Conservation (phyloP, 1,284 basidiomycete species). For the Pyrrhoderma noxium region DNA sequence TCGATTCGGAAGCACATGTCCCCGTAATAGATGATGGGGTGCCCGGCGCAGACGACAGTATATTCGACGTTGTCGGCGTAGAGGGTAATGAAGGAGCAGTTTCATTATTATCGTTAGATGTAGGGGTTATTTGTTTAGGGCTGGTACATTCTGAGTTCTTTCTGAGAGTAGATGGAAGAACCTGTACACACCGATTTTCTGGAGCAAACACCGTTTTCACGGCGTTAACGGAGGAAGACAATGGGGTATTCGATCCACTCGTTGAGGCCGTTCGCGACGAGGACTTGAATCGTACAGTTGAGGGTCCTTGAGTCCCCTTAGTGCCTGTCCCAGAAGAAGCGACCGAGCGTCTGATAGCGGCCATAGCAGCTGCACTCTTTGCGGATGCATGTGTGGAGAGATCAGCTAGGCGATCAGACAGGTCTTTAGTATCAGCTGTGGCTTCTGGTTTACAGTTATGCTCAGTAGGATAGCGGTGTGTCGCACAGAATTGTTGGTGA, state of each 20-base stretch:
- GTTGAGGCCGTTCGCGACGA: not conserved
- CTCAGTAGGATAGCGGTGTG: slow-evolving; percentile 10
- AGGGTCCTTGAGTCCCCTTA: not conserved
- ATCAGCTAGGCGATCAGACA: slow-evolving; percentile 1
- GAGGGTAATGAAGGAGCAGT: not conserved
- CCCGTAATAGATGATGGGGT: not conserved
- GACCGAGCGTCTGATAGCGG: slow-evolving; percentile 13
- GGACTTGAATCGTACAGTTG: not conserved
- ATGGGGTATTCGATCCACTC: not conserved
- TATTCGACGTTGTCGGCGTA: not conserved
- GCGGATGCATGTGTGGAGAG: slow-evolving; percentile 10
- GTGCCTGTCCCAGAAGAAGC: not conserved
- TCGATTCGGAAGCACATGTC: not conserved
- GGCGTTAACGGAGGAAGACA: not conserved
- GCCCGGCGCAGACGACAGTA: not conserved
- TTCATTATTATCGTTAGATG: not conserved
- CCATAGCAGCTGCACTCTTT: slow-evolving; percentile 14
- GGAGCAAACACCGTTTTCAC: slow-evolving; percentile 7
- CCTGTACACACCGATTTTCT: slow-evolving; percentile 13
- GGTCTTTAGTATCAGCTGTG: not conserved
- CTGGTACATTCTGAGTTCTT: slow-evolving; percentile 19
- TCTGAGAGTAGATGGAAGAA: slow-evolving; percentile 3
- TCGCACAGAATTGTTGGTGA: slow-evolving; percentile 14
- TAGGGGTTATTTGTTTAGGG: slow-evolving; percentile 2
- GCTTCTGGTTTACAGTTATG: slow-evolving; percentile 9